phyloP scores from a whole-genome alignment of 805 yeast species.

The Candida easanensis region DNA sequence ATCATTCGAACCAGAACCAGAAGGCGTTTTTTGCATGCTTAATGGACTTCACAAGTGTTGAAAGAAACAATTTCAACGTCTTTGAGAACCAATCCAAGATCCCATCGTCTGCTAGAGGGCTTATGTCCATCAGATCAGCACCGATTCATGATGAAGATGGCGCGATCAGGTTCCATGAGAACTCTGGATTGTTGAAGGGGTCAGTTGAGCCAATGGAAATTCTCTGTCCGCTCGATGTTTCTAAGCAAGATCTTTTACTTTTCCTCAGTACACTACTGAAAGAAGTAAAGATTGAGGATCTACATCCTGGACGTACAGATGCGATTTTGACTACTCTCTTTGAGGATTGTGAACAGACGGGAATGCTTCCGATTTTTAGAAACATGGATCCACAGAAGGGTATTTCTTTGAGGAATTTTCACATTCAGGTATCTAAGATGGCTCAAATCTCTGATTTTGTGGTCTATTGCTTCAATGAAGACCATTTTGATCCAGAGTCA shows the following conservation, averaged over 20 bases:
- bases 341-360: conserved; percentile 29
- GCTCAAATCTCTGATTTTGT: conserved; percentile 73
- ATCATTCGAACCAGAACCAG: conserved; percentile 27
- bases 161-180: conserved; percentile 2
- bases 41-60: conserved; percentile 22
- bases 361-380: conserved; percentile 49
- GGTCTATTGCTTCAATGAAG: conserved; percentile 61
- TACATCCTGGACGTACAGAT: conserved; percentile 4
- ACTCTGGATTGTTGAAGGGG: conserved; percentile 49
- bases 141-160: conserved; percentile 27
- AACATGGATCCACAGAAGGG: conserved; percentile 69
- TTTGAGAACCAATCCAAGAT: conserved; percentile 22
- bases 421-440: conserved; percentile 78
- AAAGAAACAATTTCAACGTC: conserved; percentile 21
- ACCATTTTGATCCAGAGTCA: conserved; percentile 28
- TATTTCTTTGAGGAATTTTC: conserved; percentile 78
- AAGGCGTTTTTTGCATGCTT: conserved; percentile 22
- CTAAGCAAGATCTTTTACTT: conserved; percentile 33
- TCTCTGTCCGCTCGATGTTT: conserved; percentile 45
- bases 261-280: conserved; percentile 21
- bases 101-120: conserved; percentile 21
- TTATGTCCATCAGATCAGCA: conserved; percentile 27
- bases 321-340: conserved; percentile 17
- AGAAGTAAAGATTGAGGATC: conserved; percentile 21
- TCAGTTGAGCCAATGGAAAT: conserved; percentile 54